Percentiles rank a stretch among this genome's conserved stretches.
These are phyloP conservation scores for Begonia fuchsioides DNA, from an alignment of 306 rosid species.

Conservation along the genomic window DNA sequence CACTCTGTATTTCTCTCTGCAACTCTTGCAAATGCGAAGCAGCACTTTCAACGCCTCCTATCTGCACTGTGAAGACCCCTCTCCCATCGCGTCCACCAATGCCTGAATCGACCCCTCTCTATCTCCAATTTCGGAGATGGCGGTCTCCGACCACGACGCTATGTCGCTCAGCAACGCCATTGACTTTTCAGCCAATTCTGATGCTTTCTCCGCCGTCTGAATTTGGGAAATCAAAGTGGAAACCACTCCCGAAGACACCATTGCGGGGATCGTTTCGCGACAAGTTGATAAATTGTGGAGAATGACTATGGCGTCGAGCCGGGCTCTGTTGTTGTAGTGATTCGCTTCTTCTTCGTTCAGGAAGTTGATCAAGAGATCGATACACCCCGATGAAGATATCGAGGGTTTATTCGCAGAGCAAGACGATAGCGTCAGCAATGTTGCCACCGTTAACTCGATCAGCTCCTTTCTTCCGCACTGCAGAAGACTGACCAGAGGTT, in stretches of 20 bases:
- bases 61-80: slow-evolving; percentile 38
- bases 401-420: slow-evolving; percentile 52
- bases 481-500: slow-evolving; percentile 38
- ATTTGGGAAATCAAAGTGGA: slow-evolving; percentile 34
- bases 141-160: slow-evolving; percentile 34
- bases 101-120: slow-evolving; percentile 24
- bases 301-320: slow-evolving; percentile 54
- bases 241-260: slow-evolving; percentile 35
- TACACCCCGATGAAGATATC: slow-evolving; percentile 48
- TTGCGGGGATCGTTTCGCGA: slow-evolving; percentile 27
- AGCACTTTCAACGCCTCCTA: slow-evolving; percentile 59
- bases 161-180: slow-evolving; percentile 44
- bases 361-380: slow-evolving; percentile 26
- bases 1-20: slow-evolving; percentile 63
- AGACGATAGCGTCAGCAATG: slow-evolving; percentile 54
- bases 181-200: slow-evolving; percentile 35
- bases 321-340: slow-evolving; percentile 23
- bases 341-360: slow-evolving; percentile 12
- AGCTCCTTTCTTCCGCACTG: slow-evolving; percentile 30
- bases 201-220: slow-evolving; percentile 30
- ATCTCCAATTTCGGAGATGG: slow-evolving; percentile 33
- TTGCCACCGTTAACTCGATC: slow-evolving; percentile 34
- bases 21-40: slow-evolving; percentile 43
- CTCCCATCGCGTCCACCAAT: slow-evolving; percentile 61
- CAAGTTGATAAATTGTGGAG: slow-evolving; percentile 67